Conservation (phyloP, 108 stramenopile genomes). For the Pseudonitzschia multiseries region DNA sequence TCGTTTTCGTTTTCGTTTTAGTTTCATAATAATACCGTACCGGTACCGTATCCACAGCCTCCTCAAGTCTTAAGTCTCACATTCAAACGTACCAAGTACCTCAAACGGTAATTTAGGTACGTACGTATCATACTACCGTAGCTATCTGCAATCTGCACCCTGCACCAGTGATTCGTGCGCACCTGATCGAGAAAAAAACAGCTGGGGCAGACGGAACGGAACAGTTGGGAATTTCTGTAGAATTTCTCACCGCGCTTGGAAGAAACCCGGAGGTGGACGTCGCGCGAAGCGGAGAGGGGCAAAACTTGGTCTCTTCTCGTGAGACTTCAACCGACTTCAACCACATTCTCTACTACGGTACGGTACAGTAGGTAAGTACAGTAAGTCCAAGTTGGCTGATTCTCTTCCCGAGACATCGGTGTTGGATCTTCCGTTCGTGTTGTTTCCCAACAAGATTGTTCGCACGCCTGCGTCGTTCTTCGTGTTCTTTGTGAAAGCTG, state of each 20-base stretch:
- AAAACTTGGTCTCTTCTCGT: not conserved
- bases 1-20: no score
- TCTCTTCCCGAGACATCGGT: no score
- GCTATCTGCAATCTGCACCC: no score
- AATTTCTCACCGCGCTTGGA: not conserved
- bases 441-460: not conserved
- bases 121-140: no score
- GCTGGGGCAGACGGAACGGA: not conserved
- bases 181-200: conserved; percentile 1
- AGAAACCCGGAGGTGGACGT: not conserved
- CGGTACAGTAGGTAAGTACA: no score
- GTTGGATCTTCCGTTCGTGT: not conserved
- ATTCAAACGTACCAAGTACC: no score
- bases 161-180: no score
- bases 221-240: not conserved
- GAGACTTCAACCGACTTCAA: not conserved
- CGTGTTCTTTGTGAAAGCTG: not conserved
- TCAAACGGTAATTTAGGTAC: no score
- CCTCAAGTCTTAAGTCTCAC: no score
- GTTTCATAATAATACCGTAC: no score
- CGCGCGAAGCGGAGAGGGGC: not conserved
- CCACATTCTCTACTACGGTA: not conserved
- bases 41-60: no score
- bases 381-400: not conserved
- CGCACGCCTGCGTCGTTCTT: not conserved